Conservation (phyloP, 208 protist genomes). For the Balamuthia mandrillaris region DNA sequence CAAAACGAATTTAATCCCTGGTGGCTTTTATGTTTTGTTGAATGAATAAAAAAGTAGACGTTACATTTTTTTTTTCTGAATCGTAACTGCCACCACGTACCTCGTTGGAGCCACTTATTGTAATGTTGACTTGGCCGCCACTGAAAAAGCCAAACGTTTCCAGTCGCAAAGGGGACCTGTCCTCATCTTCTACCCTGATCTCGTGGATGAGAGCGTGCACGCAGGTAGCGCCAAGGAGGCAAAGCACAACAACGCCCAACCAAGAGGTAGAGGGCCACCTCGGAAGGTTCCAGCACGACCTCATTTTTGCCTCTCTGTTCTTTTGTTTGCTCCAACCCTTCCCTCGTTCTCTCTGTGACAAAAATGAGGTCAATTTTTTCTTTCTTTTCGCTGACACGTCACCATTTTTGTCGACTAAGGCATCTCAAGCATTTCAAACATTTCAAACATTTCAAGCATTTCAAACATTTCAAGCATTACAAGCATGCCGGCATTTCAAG, state of each 20-base stretch:
- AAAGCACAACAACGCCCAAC: neutral
- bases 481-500: no score
- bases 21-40: neutral
- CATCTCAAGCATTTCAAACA: no score
- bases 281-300: no score
- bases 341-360: neutral
- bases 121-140: neutral
- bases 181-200: neutral
- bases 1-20: neutral
- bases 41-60: neutral
- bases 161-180: neutral
- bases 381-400: neutral
- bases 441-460: no score
- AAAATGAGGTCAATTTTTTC: neutral
- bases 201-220: neutral
- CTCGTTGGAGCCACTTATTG: neutral
- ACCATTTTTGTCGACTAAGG: neutral
- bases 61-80: neutral
- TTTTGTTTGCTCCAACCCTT: neutral
- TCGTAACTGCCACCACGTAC: neutral
- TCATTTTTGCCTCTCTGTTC: no score
- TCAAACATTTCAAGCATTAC: no score
- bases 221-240: neutral
- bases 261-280: neutral
- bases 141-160: conserved; percentile 13